Evolutionary conservation across 208 protist genomes (phyloP).

Genomic region (Trypanosomatidae sp.): DNA sequence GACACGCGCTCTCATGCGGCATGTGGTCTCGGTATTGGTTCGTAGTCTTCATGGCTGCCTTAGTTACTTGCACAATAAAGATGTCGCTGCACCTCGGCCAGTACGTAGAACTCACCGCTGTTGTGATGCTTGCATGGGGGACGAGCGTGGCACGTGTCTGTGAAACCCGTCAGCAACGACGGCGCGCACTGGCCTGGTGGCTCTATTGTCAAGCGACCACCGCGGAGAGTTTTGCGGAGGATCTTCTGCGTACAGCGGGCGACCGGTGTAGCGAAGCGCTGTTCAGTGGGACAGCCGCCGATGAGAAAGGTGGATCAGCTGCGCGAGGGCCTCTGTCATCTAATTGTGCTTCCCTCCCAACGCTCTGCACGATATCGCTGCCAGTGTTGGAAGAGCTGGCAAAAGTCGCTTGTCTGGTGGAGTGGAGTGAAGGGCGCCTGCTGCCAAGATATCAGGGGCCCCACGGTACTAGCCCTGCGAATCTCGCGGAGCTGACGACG

Average conservation of each 20-base stretch:
- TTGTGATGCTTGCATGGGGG: background rate
- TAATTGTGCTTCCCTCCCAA: too few species aligned
- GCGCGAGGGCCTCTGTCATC: background rate
- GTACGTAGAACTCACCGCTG: background rate
- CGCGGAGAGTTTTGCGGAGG: conserved; percentile 14
- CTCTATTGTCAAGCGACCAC: conserved; percentile 1
- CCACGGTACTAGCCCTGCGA: background rate
- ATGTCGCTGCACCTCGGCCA: background rate
- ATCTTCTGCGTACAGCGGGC: conserved; percentile 1
- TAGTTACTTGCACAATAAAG: background rate
- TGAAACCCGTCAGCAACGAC: conserved; percentile 6
- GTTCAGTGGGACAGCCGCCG: background rate
- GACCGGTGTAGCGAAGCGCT: background rate
- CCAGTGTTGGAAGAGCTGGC: conserved; percentile 17
- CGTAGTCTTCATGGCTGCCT: background rate
- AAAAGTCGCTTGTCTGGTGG: conserved; percentile 9
- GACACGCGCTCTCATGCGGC: background rate
- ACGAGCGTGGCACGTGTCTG: background rate
- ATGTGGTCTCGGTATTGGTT: background rate
- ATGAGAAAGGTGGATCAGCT: background rate
- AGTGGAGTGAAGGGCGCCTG: background rate
- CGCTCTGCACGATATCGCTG: conserved; percentile 7
- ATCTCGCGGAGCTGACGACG: background rate
- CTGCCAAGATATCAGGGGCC: background rate
- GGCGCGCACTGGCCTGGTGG: background rate